A percentile compares a stretch with the other conserved stretches of the same genome.
phyloP scores from a whole-genome alignment of 2,329 filamentous ascomycete species.

The Trichoderma pleuroti region DNA sequence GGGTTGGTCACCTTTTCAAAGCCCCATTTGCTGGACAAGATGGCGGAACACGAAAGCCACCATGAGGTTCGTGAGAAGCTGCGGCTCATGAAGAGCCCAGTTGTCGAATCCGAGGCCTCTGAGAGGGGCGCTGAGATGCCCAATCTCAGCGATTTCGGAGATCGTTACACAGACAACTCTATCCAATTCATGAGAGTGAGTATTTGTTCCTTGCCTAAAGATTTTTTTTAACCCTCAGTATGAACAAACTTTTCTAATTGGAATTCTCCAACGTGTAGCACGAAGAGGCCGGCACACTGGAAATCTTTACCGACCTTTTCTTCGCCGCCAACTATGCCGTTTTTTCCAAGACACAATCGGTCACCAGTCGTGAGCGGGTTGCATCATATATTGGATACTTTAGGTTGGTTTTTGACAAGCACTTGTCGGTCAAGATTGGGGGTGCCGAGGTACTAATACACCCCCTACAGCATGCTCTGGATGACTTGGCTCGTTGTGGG shows the following conservation, averaged over 20 bases:
- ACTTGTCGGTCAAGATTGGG: too few species aligned
- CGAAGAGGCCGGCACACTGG: conserved; percentile 36
- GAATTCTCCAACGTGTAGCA: conserved; percentile 24
- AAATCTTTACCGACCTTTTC: conserved; percentile 40
- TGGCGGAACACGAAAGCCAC: conserved; percentile 4
- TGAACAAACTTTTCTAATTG: neutral
- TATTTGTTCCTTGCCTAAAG: neutral
- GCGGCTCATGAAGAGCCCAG: conserved; percentile 32
- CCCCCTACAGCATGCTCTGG: conserved; percentile 52
- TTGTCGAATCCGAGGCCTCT: conserved; percentile 18
- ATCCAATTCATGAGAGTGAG: conserved; percentile 12
- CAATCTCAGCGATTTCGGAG: conserved; percentile 11
- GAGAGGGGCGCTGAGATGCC: neutral
- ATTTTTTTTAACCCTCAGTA: neutral
- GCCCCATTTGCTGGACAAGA: neutral
- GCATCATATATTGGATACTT: conserved; percentile 38
- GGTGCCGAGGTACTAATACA: neutral
- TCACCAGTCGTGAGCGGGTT: conserved; percentile 33
- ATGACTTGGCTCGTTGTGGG: conserved; percentile 65
- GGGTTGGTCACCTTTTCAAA: neutral
- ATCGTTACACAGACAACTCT: conserved; percentile 1
- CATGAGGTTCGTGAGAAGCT: conserved; percentile 27
- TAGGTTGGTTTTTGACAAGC: conserved; percentile 23
- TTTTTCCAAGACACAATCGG: conserved; percentile 41
- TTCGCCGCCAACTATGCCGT: conserved; percentile 60